phyloP scores from a whole-genome alignment of 139 green algal species.

The Spirogloea muscicola region DNA sequence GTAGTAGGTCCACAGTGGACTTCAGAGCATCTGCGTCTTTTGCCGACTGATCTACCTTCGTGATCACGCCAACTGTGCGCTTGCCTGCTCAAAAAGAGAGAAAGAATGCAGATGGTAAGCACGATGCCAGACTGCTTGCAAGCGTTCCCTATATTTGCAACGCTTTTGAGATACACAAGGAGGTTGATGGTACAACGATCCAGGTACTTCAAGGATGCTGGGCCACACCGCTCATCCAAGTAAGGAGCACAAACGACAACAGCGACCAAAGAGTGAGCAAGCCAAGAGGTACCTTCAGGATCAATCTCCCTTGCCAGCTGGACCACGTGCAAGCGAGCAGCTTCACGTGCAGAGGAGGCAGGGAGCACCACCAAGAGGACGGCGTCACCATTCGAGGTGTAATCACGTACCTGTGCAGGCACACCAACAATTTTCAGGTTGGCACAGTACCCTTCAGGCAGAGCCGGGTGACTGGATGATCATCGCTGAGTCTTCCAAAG shows the following conservation, averaged over 20 bases:
- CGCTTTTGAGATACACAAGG: too few relatives aligned
- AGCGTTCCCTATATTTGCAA: too few relatives aligned
- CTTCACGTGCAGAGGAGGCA: neutral
- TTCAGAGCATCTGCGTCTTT: neutral
- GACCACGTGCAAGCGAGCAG: neutral
- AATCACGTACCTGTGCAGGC: conserved; percentile 14
- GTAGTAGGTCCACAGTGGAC: neutral
- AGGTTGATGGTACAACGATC: too few relatives aligned
- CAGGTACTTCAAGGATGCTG: too few relatives aligned
- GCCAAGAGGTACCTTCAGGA: conserved; percentile 7
- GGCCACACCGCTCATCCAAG: too few relatives aligned
- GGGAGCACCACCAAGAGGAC: conserved; percentile 30
- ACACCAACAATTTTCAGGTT: neutral
- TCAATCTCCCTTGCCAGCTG: conserved; percentile 22
- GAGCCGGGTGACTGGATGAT: too few relatives aligned
- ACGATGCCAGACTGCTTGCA: too few relatives aligned
- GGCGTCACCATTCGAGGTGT: conserved; percentile 4
- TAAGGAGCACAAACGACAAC: too few relatives aligned
- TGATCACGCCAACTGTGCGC: conserved; percentile 26
- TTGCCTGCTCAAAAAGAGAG: conserved; percentile 2
- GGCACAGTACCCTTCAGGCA: too few relatives aligned
- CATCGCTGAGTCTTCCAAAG: conserved; percentile 2
- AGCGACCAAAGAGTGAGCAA: too few relatives aligned
- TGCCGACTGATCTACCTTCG: conserved; percentile 6
- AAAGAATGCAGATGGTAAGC: neutral